Percentiles rank a stretch among this genome's conserved stretches.
phyloP scores from a whole-genome alignment of 768 basidiomycete species.

The Lactarius sanguifluus region DNA sequence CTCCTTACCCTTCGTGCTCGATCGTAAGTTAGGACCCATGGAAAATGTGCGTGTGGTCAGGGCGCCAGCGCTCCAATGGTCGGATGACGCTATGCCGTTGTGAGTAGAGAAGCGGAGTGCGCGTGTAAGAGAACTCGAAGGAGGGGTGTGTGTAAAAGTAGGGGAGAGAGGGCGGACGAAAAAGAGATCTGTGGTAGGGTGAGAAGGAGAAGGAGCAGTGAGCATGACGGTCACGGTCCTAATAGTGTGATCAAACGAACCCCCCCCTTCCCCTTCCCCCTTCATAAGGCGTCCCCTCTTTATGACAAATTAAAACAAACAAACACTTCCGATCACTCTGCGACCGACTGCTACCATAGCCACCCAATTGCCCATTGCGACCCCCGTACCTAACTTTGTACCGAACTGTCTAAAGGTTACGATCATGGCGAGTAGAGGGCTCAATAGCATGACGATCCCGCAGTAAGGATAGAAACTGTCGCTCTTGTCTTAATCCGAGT shows the following conservation, averaged over 20 bases:
- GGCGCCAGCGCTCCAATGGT: conserved; percentile 12
- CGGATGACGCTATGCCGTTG: conserved; percentile 7
- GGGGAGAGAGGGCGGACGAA: background rate
- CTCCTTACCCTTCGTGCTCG: conserved; percentile 27
- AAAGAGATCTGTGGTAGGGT: conserved; percentile 2
- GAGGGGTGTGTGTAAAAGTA: background rate
- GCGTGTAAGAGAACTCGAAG: conserved; percentile 9
- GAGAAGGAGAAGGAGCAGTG: conserved; percentile 8
- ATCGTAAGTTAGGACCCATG: conserved; percentile 14
- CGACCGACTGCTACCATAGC: no score
- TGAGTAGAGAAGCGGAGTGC: conserved; percentile 24
- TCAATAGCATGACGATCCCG: background rate
- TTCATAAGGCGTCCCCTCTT: background rate
- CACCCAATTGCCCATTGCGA: no score
- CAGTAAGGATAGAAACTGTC: background rate
- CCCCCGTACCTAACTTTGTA: no score
- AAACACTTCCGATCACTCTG: no score
- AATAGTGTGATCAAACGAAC: background rate
- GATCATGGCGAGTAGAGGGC: no score
- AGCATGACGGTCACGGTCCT: background rate
- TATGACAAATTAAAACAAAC: background rate
- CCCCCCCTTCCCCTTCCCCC: background rate
- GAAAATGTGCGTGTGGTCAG: conserved; percentile 23
- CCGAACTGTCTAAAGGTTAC: no score
- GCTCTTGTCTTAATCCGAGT: background rate